Evolutionary conservation across 2,329 filamentous ascomycete genomes (phyloP).

Genomic region (Fusarium metavorans): DNA sequence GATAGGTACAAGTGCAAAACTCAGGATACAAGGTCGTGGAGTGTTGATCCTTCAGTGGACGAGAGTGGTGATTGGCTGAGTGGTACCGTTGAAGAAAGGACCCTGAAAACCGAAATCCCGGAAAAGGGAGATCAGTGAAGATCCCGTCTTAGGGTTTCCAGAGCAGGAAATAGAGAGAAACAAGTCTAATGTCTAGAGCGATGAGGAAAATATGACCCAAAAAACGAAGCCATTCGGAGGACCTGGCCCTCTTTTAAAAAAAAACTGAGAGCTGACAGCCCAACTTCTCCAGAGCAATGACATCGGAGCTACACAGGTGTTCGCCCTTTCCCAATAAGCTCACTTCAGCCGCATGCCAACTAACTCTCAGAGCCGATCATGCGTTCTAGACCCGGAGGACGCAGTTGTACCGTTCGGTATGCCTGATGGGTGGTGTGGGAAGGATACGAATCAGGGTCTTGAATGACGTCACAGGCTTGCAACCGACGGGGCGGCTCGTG

Average conservation of each 20-base stretch:
- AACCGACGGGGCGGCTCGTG: background rate
- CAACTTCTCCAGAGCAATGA: background rate
- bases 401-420: background rate
- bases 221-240: background rate
- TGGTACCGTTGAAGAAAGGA: background rate
- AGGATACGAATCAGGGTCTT: background rate
- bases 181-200: too few species aligned
- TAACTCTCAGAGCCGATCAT: background rate
- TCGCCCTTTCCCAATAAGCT: background rate
- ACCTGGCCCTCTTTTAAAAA: background rate
- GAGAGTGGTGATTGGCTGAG: background rate
- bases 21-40: background rate
- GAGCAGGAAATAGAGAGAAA: background rate
- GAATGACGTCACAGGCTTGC: background rate
- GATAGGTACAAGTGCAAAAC: background rate
- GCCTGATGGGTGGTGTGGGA: background rate
- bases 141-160: background rate
- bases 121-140: background rate
- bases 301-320: background rate
- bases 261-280: background rate
- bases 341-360: background rate
- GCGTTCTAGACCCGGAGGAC: background rate
- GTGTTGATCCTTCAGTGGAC: background rate
- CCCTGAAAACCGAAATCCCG: background rate
- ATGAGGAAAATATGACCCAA: background rate